Evolutionary conservation across 108 stramenopile genomes (phyloP).

Genomic region (Seminavis robusta): DNA sequence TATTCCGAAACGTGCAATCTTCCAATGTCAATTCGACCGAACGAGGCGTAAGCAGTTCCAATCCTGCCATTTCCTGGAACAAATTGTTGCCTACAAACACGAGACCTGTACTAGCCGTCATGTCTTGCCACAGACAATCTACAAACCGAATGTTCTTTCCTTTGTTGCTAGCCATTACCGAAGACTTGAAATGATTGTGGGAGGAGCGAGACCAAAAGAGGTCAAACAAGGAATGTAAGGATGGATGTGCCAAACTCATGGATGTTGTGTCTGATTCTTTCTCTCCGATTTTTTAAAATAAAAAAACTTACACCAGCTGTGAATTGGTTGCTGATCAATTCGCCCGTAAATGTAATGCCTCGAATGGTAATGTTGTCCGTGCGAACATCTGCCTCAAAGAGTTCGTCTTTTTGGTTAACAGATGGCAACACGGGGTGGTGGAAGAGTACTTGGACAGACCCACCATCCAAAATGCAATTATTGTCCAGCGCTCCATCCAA

Average conservation of each 20-base stretch:
- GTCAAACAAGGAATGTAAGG: too few species aligned
- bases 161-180: not conserved
- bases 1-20: constrained; percentile 2
- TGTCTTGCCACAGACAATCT: constrained; percentile 5
- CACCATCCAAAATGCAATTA: constrained; percentile 13
- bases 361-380: not conserved
- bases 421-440: not conserved
- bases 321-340: not conserved
- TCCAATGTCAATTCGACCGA: constrained; percentile 3
- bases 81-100: not conserved
- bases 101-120: constrained; percentile 5
- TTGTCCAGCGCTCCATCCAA: constrained; percentile 10
- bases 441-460: constrained; percentile 7
- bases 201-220: too few species aligned
- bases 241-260: too few species aligned
- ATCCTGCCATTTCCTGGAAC: not conserved
- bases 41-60: not conserved
- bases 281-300: too few species aligned
- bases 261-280: too few species aligned
- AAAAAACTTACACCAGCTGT: too few species aligned
- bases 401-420: too few species aligned
- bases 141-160: constrained; percentile 8
- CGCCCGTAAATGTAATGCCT: constrained; percentile 11
- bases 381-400: too few species aligned
- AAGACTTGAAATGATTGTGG: too few species aligned